These are phyloP conservation scores for Trichophyton benhamiae DNA, from an alignment of 2,329 filamentous ascomycete genomes.

Conservation along the genomic window DNA sequence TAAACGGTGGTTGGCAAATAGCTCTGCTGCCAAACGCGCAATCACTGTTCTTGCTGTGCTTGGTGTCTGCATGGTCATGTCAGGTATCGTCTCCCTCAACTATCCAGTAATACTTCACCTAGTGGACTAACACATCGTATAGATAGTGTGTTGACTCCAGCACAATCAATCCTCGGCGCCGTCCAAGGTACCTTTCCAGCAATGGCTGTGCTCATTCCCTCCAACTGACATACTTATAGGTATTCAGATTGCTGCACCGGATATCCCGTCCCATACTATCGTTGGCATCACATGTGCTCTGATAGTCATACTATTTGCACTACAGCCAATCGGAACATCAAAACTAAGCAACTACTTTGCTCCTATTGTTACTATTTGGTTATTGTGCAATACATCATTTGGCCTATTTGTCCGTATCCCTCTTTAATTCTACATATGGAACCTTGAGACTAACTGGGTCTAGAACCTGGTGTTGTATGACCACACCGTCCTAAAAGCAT, in stretches of 20 bases:
- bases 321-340: constrained; percentile 44
- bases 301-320: constrained; percentile 40
- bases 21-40: constrained; percentile 32
- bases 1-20: constrained; percentile 38
- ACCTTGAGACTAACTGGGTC: constrained; percentile 1
- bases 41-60: constrained; percentile 35
- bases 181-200: constrained; percentile 34
- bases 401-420: constrained; percentile 37
- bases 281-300: constrained; percentile 12
- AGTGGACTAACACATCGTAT: not conserved
- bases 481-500: constrained; percentile 40
- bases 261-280: constrained; percentile 9
- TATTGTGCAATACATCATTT: constrained; percentile 40
- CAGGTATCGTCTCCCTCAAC: constrained; percentile 18
- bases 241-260: constrained; percentile 13
- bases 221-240: constrained; percentile 3
- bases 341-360: constrained; percentile 34
- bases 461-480: constrained; percentile 37
- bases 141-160: constrained; percentile 45
- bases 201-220: not conserved
- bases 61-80: constrained; percentile 43
- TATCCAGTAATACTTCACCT: not conserved
- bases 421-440: not conserved
- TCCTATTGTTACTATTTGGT: constrained; percentile 46
- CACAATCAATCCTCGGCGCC: constrained; percentile 46